Evolutionary conservation across 169 alveolate genomes (phyloP), one percentile per base, ranked within the genome.

Genomic region (Fabrea salina): DNA sequence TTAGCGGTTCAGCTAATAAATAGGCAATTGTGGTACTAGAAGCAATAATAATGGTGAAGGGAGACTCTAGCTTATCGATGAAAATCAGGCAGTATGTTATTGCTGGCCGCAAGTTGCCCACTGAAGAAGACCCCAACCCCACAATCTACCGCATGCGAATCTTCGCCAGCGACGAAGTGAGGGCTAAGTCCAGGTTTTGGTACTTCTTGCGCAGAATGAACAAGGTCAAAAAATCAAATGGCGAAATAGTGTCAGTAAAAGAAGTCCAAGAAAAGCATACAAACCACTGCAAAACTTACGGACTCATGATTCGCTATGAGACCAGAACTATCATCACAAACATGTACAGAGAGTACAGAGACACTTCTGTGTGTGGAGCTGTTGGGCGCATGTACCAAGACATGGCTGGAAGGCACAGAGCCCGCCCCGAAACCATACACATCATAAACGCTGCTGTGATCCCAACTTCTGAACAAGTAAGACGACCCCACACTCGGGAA

Each of bases 341-440:
- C 96, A 98, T 98, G 99, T 98, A 98, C 96, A 98, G 97, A 93
- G 99, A 98, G 94, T 97, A 87, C 95, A 95, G 99, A 87, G 99
- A 96, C 85, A 78, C 95, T 76, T 86, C 98, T 72, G 91, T 94
- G 84, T 92, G 94, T 79, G 99, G 99, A 40, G 99, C 99, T 40
- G 96, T 98, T 61, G 90, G 99, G 33, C 98, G 98, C 92, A 86
- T 98, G 86, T 95, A 95, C 78, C 95, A 96, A 86, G 99, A 98
- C 88, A 95, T 97, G 99, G 97, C 99, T 16, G 99, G 99, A 43
- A 93, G 98, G 58, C 99, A 98, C 91, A 92, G 99, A 86, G 99
- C 99, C 56, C 91, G 94, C 43, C 96, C 98, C 37, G 95, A 97
- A 81, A 94, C 96, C 82, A 95, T 98, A 68, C 96, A 94, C 88